Percentiles rank a stretch among this genome's conserved stretches.
phyloP scores from a whole-genome alignment of 441 rosid genomes.

The Codiaeum variegatum region DNA sequence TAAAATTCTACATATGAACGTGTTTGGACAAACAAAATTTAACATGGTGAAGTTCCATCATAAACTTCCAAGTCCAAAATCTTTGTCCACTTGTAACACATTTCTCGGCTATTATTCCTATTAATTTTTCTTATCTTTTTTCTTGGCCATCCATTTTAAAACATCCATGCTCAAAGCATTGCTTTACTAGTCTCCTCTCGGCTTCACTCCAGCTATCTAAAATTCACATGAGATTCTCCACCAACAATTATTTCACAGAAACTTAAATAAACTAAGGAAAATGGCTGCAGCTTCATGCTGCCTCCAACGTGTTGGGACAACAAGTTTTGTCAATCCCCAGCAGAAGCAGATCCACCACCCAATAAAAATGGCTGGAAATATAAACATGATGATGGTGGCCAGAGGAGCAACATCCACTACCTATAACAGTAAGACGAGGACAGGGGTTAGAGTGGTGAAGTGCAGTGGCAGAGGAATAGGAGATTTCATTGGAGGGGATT shows the following conservation, averaged over 20 bases:
- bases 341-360: slow-evolving; percentile 18
- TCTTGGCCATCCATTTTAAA: slow-evolving; percentile 33
- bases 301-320: slow-evolving; percentile 16
- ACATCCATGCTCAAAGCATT: neutral
- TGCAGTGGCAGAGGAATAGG: slow-evolving; percentile 40
- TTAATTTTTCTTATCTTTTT: slow-evolving; percentile 26
- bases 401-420: neutral
- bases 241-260: neutral
- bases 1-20: too few species aligned
- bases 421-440: neutral
- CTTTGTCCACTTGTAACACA: neutral
- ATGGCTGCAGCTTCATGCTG: slow-evolving; percentile 31
- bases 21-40: too few species aligned
- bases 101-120: neutral
- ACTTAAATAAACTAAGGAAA: neutral
- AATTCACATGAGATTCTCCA: neutral
- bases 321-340: slow-evolving; percentile 16
- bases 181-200: neutral
- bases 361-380: neutral
- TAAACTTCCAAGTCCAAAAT: neutral
- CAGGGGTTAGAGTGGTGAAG: slow-evolving; percentile 21
- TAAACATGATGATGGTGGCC: neutral
- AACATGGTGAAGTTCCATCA: neutral
- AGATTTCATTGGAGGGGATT: slow-evolving; percentile 85
- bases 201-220: neutral